phyloP scores from a whole-genome alignment of 345 rosid species.

The Hibiscus trionum region DNA sequence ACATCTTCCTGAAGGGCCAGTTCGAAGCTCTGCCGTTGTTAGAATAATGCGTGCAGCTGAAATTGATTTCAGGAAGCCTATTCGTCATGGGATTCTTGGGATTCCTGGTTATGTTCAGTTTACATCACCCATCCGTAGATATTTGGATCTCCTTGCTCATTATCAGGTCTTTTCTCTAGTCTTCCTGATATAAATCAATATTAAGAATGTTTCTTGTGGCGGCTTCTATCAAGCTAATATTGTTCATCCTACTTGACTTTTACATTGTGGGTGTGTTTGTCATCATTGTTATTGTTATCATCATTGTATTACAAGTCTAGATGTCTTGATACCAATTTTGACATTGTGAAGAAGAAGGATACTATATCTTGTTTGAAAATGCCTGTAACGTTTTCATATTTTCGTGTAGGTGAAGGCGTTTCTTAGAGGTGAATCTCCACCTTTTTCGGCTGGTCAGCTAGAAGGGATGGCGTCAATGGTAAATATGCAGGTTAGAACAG shows the following conservation, averaged over 20 bases:
- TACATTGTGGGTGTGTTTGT: neutral
- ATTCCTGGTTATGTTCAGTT: slow-evolving; percentile 96
- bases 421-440: slow-evolving; percentile 71
- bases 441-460: slow-evolving; percentile 78
- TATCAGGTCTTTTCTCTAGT: slow-evolving; percentile 57
- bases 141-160: slow-evolving; percentile 94
- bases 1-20: slow-evolving; percentile 95
- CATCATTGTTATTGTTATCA: neutral
- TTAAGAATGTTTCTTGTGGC: neutral
- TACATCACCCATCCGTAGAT: slow-evolving; percentile 95
- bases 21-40: slow-evolving; percentile 67
- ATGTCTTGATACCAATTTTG: neutral
- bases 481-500: slow-evolving; percentile 51
- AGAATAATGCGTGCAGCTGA: slow-evolving; percentile 87
- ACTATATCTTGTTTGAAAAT: neutral
- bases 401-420: slow-evolving; percentile 2
- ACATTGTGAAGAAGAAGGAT: neutral
- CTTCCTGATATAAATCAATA: neutral
- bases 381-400: neutral
- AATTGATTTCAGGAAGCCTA: slow-evolving; percentile 74
- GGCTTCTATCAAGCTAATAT: neutral
- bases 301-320: neutral
- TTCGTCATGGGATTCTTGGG: slow-evolving; percentile 82
- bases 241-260: neutral
- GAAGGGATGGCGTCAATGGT: slow-evolving; percentile 75